Conservation (phyloP, 116 monocot genomes). For the Posidonia oceanica region DNA sequence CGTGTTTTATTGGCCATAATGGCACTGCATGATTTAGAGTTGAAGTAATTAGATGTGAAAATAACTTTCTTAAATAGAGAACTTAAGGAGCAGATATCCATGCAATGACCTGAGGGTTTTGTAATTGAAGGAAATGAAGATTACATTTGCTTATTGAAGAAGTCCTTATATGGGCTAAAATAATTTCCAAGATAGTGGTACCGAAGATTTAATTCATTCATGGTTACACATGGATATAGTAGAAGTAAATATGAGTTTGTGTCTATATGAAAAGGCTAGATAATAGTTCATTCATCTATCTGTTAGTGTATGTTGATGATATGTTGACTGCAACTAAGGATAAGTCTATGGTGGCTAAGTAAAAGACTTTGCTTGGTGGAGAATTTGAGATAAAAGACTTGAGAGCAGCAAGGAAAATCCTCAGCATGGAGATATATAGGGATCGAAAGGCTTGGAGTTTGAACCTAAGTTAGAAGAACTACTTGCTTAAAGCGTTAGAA, state of each 20-base stretch:
- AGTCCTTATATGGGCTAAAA: background rate
- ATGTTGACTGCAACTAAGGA: background rate
- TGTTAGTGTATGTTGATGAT: constrained; percentile 2
- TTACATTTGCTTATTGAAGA: background rate
- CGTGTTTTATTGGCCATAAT: background rate
- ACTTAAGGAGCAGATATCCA: background rate
- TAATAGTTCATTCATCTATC: background rate
- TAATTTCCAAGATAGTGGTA: background rate
- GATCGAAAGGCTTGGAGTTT: too few relatives aligned
- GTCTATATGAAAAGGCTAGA: background rate
- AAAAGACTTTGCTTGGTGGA: too few relatives aligned
- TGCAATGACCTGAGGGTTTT: background rate
- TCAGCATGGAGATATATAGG: too few relatives aligned
- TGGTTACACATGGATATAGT: too few relatives aligned
- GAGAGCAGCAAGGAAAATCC: too few relatives aligned
- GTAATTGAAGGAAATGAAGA: background rate
- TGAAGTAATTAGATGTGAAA: background rate
- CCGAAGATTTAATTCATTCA: background rate
- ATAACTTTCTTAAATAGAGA: background rate
- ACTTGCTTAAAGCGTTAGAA: too few relatives aligned
- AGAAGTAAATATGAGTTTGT: background rate
- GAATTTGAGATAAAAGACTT: too few relatives aligned
- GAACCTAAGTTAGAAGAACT: too few relatives aligned
- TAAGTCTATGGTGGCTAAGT: too few relatives aligned
- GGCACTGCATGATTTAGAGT: background rate